Evolutionary conservation across 2,329 filamentous ascomycete genomes (phyloP).

Genomic region (Phialocephala sp.): DNA sequence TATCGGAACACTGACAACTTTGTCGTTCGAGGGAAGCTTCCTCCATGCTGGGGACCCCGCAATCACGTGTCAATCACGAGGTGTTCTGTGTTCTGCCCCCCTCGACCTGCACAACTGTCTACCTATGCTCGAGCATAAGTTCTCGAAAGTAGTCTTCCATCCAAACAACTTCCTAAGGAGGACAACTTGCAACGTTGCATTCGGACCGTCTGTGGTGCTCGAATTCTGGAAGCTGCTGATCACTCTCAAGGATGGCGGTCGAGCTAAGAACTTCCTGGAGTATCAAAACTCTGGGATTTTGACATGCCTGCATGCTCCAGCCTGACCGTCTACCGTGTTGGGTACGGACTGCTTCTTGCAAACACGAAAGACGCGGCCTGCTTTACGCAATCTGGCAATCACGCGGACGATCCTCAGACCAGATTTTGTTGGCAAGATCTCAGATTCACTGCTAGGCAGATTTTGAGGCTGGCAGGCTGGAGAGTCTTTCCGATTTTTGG

Average conservation of each 20-base stretch:
- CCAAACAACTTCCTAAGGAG: neutral
- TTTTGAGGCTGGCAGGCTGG: neutral
- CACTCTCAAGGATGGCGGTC: neutral
- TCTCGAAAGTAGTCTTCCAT: neutral
- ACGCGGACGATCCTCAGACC: neutral
- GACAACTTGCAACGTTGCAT: slow-evolving; percentile 11
- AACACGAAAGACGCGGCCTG: neutral
- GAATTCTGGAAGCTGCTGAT: neutral
- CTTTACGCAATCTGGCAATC: neutral
- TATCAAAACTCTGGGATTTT: neutral
- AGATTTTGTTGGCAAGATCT: neutral
- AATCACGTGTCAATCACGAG: neutral
- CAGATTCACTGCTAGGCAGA: neutral
- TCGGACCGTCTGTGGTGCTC: slow-evolving; percentile 15
- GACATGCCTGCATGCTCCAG: neutral
- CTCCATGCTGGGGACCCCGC: slow-evolving; percentile 7
- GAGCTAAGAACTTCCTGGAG: neutral
- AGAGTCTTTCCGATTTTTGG: no score
- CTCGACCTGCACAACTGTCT: slow-evolving; percentile 3
- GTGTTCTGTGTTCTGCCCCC: neutral
- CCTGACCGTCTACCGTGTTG: neutral
- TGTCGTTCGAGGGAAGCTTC: neutral
- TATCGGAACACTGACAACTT: neutral
- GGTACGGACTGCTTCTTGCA: slow-evolving; percentile 4
- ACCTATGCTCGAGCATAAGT: slow-evolving; percentile 10